A percentile compares a stretch with the other conserved stretches of the same genome.
Evolutionary conservation across 192 early-diverging fungal species (phyloP).

Genomic region (Mortierella claussenii): DNA sequence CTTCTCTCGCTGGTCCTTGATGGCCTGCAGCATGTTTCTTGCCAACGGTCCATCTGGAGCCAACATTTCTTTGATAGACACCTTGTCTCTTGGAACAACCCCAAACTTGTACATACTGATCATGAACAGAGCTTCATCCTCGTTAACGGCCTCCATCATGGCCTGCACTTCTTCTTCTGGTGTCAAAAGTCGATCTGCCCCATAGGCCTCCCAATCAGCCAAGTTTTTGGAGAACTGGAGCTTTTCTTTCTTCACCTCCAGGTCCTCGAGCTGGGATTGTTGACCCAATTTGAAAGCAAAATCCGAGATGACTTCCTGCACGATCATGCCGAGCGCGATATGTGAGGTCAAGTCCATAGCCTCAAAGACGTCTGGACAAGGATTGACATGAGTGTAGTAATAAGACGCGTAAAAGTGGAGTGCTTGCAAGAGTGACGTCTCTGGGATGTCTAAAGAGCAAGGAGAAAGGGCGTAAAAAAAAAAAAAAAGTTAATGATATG

Average conservation of each 20-base stretch:
- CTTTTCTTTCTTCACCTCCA: constrained; percentile 18
- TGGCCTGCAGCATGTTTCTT: not conserved
- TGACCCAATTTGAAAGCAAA: constrained; percentile 35
- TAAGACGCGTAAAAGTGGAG: constrained; percentile 44
- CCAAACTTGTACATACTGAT: no score
- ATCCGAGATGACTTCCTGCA: constrained; percentile 43
- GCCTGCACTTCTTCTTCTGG: not conserved
- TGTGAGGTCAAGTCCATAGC: constrained; percentile 43
- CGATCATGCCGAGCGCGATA: constrained; percentile 42
- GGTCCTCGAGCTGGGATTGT: constrained; percentile 23
- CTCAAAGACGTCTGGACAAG: constrained; percentile 37
- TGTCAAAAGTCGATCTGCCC: not conserved
- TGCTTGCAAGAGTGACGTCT: constrained; percentile 29
- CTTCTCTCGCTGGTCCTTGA: not conserved
- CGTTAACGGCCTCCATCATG: not conserved
- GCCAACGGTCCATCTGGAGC: no score
- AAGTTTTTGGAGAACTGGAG: not conserved
- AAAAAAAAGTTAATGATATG: no score
- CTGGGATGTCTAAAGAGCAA: constrained; percentile 21
- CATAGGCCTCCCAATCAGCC: not conserved
- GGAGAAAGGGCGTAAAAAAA: no score
- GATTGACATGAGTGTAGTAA: constrained; percentile 30
- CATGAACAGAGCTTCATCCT: no score
- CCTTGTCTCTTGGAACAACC: no score
- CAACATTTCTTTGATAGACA: no score